These are phyloP conservation scores for Phytophthora ohioensis DNA, from an alignment of 352 stramenopile genomes.

Conservation along the genomic window DNA sequence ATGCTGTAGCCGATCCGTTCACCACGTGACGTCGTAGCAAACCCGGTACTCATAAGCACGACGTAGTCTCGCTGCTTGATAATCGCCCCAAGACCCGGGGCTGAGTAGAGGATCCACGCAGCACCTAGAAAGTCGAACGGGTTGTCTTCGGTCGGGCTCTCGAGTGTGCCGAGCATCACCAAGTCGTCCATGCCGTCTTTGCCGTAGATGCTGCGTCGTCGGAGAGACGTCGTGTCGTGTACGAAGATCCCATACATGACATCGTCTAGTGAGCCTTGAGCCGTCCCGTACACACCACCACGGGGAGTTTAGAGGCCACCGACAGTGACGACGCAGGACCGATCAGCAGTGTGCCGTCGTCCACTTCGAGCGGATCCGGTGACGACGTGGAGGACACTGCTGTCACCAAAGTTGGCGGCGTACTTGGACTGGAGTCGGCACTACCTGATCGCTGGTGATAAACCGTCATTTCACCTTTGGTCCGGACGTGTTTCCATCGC, in stretches of 20 bases:
- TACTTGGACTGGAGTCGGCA: neutral
- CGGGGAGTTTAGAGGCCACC: conserved; percentile 46
- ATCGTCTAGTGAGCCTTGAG: conserved; percentile 61
- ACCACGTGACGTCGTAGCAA: conserved; percentile 45
- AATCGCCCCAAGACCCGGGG: conserved; percentile 34
- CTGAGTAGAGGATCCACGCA: conserved; percentile 58
- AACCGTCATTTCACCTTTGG: conserved; percentile 42
- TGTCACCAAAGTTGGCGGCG: conserved; percentile 1
- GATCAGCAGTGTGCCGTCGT: conserved; percentile 41
- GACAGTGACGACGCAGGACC: conserved; percentile 54
- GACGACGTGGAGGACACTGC: conserved; percentile 24
- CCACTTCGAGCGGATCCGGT: conserved; percentile 14
- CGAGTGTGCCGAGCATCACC: conserved; percentile 49
- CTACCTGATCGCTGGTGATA: conserved; percentile 46
- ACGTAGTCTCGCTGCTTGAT: conserved; percentile 56
- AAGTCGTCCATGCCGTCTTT: conserved; percentile 51
- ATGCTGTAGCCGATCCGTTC: conserved; percentile 57
- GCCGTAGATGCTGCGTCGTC: conserved; percentile 38
- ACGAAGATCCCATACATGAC: conserved; percentile 56
- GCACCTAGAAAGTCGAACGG: conserved; percentile 59
- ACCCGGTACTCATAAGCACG: conserved; percentile 40
- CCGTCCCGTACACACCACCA: conserved; percentile 46
- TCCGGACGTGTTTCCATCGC: conserved; percentile 48
- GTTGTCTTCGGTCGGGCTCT: conserved; percentile 40
- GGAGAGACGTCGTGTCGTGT: conserved; percentile 51